Conservation (phyloP, 1,284 basidiomycete genomes). For the Uromyces viciae-fabae region DNA sequence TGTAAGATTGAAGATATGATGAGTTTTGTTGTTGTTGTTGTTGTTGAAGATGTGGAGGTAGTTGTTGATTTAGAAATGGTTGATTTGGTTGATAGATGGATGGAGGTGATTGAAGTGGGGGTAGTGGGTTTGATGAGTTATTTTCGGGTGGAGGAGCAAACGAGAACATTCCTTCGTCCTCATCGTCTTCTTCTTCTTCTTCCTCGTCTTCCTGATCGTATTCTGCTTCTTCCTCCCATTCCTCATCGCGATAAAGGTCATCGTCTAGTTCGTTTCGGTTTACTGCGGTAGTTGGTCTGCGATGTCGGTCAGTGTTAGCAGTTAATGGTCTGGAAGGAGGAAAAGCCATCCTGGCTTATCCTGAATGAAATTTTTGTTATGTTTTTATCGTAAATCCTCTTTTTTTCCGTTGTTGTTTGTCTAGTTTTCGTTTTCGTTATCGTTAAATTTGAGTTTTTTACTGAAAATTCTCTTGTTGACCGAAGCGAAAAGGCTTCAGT, state of each 20-base stretch:
- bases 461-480: too few relatives aligned
- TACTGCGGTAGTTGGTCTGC: background rate
- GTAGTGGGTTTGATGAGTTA: constrained; percentile 1
- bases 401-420: too few relatives aligned
- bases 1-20: background rate
- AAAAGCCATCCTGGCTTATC: too few relatives aligned
- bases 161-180: constrained; percentile 51
- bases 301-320: too few relatives aligned
- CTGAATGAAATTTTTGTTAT: too few relatives aligned
- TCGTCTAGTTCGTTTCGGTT: constrained; percentile 9
- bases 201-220: constrained; percentile 3
- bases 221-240: constrained; percentile 15
- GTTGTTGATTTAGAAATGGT: background rate
- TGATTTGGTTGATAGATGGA: constrained; percentile 24
- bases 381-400: too few relatives aligned
- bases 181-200: constrained; percentile 47
- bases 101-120: constrained; percentile 2
- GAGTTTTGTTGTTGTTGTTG: background rate
- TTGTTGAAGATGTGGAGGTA: background rate
- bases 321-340: too few relatives aligned
- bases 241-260: constrained; percentile 17
- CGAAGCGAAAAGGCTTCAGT: too few relatives aligned
- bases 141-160: constrained; percentile 47
- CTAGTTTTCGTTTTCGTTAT: too few relatives aligned
- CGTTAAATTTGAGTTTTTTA: too few relatives aligned